Conservation (phyloP, 1,284 basidiomycete genomes). For the Rhodotorula sp. region DNA sequence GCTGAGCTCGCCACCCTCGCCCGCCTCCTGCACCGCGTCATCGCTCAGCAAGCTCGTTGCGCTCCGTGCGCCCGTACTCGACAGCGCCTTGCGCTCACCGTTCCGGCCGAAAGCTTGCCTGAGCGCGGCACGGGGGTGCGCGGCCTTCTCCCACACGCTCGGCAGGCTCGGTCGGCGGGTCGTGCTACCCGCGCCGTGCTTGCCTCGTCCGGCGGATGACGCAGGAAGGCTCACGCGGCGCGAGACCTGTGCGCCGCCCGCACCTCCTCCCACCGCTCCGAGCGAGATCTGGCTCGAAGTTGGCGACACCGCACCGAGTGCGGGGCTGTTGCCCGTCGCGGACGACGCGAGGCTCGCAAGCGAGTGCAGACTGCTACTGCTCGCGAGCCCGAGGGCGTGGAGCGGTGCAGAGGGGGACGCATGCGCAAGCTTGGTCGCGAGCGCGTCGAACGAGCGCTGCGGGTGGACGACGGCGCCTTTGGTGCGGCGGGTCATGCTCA, state of each 20-base stretch:
- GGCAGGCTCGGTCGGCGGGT: constrained; percentile 41
- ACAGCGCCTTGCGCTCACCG: not conserved
- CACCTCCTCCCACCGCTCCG: constrained; percentile 2
- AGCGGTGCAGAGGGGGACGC: constrained; percentile 7
- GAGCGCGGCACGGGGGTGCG: constrained; percentile 39
- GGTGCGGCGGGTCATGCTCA: not conserved
- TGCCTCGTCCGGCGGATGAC: no score
- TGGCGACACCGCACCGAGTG: not conserved
- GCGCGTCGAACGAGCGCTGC: constrained; percentile 35
- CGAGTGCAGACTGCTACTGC: constrained; percentile 7
- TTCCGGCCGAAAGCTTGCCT: constrained; percentile 30
- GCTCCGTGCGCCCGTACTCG: not conserved
- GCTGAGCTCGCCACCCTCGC: constrained; percentile 1
- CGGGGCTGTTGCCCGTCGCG: not conserved
- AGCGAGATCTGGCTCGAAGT: constrained; percentile 27
- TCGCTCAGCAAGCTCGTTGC: not conserved
- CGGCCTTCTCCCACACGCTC: constrained; percentile 45
- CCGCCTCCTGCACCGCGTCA: constrained; percentile 12
- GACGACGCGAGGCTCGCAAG: constrained; percentile 9
- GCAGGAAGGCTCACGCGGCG: not conserved
- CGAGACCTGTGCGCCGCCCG: not conserved
- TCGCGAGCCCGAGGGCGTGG: not conserved
- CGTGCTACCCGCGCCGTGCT: not conserved
- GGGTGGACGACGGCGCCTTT: constrained; percentile 19
- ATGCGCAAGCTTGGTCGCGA: constrained; percentile 34